A percentile compares a stretch with the other conserved stretches of the same genome.
phyloP scores from a whole-genome alignment of 75 land plant species.

The Isoetes taiwanensis region DNA sequence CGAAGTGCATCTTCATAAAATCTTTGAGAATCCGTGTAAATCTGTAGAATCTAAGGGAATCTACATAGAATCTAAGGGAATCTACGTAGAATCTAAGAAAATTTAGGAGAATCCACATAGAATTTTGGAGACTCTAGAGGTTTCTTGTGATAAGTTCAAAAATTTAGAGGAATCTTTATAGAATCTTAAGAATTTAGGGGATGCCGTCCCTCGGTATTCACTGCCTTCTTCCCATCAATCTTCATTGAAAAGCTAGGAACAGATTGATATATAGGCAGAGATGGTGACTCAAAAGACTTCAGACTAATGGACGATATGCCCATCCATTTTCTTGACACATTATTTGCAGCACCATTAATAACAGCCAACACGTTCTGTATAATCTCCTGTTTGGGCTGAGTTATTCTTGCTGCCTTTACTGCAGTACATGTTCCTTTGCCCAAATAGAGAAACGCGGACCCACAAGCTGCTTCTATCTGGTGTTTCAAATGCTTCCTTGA shows the following conservation, averaged over 20 bases:
- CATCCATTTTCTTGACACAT: conserved; percentile 56
- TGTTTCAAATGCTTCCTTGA: conserved; percentile 40
- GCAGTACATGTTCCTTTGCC: conserved; percentile 55
- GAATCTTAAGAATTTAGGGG: too few species aligned
- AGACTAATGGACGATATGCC: conserved; percentile 47
- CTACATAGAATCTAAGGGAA: too few species aligned
- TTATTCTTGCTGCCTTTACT: conserved; percentile 40
- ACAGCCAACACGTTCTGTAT: conserved; percentile 53
- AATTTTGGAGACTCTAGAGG: too few species aligned
- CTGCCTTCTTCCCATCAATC: too few species aligned
- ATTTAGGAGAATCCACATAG: too few species aligned
- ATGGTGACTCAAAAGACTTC: conserved; percentile 52
- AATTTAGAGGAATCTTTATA: too few species aligned
- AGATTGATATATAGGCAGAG: conserved; percentile 62
- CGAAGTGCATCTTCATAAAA: too few species aligned
- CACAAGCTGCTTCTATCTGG: conserved; percentile 35
- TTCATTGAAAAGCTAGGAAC: conserved; percentile 23
- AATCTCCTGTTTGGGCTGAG: conserved; percentile 43
- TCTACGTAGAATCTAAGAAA: too few species aligned
- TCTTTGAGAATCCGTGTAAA: too few species aligned
- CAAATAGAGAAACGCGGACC: conserved; percentile 43
- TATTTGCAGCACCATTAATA: conserved; percentile 36
- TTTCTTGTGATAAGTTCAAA: too few species aligned
- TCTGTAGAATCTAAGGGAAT: too few species aligned
- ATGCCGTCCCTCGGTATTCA: too few species aligned